phyloP scores from a whole-genome alignment of 1,284 basidiomycete genomes.

The Cryptococcus jaspeensis region DNA sequence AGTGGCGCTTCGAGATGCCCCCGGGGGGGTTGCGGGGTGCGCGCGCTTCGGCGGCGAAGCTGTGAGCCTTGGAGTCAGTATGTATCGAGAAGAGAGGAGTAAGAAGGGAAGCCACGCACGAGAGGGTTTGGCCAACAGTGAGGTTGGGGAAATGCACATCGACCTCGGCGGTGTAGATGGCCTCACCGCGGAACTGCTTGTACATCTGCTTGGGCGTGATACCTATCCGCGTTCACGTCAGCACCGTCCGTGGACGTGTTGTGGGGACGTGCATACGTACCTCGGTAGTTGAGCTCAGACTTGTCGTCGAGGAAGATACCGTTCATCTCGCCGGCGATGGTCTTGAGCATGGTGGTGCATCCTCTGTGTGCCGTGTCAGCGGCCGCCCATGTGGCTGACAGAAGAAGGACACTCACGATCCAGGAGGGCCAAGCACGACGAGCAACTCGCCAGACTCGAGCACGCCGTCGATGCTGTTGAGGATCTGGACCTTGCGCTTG shows the following conservation, averaged over 20 bases:
- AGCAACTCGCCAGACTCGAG: slow-evolving; percentile 57
- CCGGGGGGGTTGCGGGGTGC: slow-evolving; percentile 51
- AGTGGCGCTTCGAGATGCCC: slow-evolving; percentile 47
- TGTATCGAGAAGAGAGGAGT: no score
- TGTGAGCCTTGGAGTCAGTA: slow-evolving; percentile 6
- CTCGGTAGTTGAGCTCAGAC: slow-evolving; percentile 50
- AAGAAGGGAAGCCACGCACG: slow-evolving; percentile 37
- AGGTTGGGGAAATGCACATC: slow-evolving; percentile 58
- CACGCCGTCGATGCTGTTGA: slow-evolving; percentile 54
- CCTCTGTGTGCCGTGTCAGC: slow-evolving; percentile 49
- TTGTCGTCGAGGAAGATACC: slow-evolving; percentile 53
- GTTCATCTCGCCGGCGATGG: slow-evolving; percentile 58
- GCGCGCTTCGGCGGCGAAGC: slow-evolving; percentile 41
- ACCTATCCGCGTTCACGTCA: no score
- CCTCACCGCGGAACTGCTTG: slow-evolving; percentile 51
- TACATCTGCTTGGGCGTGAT: slow-evolving; percentile 49
- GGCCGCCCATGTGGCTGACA: neutral
- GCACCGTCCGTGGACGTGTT: no score
- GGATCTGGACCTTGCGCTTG: slow-evolving; percentile 54
- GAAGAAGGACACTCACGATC: slow-evolving; percentile 48
- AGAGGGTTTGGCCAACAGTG: slow-evolving; percentile 54
- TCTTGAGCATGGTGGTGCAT: slow-evolving; percentile 61
- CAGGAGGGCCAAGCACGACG: slow-evolving; percentile 62
- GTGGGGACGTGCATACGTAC: slow-evolving; percentile 17
- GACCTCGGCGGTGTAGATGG: slow-evolving; percentile 54